Conservation (phyloP, 1,284 basidiomycete genomes). For the Phellinidium pouzarii region DNA sequence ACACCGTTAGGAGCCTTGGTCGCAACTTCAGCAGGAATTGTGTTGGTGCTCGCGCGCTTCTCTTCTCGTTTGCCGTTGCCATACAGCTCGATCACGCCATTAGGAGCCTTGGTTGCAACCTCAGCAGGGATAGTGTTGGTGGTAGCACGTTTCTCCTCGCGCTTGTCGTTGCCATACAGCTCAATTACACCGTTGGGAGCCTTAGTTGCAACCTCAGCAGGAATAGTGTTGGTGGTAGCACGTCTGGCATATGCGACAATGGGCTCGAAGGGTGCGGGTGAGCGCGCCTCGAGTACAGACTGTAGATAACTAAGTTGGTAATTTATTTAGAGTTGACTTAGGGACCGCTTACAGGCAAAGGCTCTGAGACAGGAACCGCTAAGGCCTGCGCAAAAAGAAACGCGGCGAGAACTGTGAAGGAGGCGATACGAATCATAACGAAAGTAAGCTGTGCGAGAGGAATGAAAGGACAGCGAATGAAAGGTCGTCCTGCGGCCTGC, state of each 20-base stretch:
- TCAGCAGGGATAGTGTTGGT: slow-evolving; percentile 32
- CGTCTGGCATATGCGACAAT: slow-evolving; percentile 43
- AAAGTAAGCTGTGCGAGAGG: slow-evolving; percentile 14
- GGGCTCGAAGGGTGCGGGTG: slow-evolving; percentile 35
- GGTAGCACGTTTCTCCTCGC: slow-evolving; percentile 18
- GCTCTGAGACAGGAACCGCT: slow-evolving; percentile 37
- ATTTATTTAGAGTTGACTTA: not conserved
- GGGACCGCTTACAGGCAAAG: slow-evolving; percentile 29
- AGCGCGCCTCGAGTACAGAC: slow-evolving; percentile 21
- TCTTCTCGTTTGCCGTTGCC: slow-evolving; percentile 15
- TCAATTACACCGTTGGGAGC: slow-evolving; percentile 23
- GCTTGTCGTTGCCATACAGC: slow-evolving; percentile 22
- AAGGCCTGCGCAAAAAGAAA: slow-evolving; percentile 40
- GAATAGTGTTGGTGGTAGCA: slow-evolving; percentile 28
- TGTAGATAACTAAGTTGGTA: slow-evolving; percentile 16
- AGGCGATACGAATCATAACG: slow-evolving; percentile 31
- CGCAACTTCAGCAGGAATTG: slow-evolving; percentile 29
- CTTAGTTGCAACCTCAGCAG: slow-evolving; percentile 28
- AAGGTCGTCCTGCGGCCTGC: slow-evolving; percentile 35
- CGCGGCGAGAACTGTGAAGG: slow-evolving; percentile 37
- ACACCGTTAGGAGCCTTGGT: slow-evolving; percentile 29
- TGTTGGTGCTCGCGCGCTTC: slow-evolving; percentile 23
- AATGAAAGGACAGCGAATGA: slow-evolving; percentile 25
- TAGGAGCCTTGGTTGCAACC: slow-evolving; percentile 27
- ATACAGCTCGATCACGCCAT: slow-evolving; percentile 22